Base-by-base conservation (phyloP, 1,284 basidiomycete species). In the Grifola frondosa region DNA sequence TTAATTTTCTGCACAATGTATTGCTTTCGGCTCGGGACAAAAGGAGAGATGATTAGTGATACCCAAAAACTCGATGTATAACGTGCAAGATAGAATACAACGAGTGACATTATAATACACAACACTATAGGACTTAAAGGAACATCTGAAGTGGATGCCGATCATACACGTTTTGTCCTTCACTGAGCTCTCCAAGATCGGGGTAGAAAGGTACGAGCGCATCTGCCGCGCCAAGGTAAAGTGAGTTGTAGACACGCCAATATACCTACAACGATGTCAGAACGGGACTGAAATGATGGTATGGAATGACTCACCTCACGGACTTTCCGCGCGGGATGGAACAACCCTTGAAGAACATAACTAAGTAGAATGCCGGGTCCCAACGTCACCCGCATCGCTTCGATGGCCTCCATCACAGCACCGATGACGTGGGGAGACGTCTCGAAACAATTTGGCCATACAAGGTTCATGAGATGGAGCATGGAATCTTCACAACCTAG, bases 371-470 rank as follows among this genome's bases (percentile, higher is more conserved):
- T 81, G 25, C 97, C 97, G 0, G 96, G 93, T 1, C 97, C 97
- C 20, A 99, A 73, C 6, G 93, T 93, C 30, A 99, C 87, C 17
- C 95, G 81, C 91, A 99, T 97, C 3, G 91, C 90, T 68, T 99
- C 97, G 59, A 99, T 80, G 1, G 94, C 94, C 40, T 96, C 93
- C 90, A 95, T 94, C 37, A 96, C 90, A 4, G 92, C 91, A 25
- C 93, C 93, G 54, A 99, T 98, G 48, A 99, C 95, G 70, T 99
- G 97, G 3, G 97, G 97, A 23, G 87, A 91, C 1, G 95, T 97
- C 72, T 99, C 96, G 64, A 98, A 98, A 65, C 95, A 94, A 65
- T 99, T 99, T 4, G 97, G 97, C 95, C 96, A 99, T 19, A 99
- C 89, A 21, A 99, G 80, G 66, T 99, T 99, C 85, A 99, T 91